Conservation (phyloP, 2,329 filamentous ascomycete species). For the Calonectria pteridis region DNA sequence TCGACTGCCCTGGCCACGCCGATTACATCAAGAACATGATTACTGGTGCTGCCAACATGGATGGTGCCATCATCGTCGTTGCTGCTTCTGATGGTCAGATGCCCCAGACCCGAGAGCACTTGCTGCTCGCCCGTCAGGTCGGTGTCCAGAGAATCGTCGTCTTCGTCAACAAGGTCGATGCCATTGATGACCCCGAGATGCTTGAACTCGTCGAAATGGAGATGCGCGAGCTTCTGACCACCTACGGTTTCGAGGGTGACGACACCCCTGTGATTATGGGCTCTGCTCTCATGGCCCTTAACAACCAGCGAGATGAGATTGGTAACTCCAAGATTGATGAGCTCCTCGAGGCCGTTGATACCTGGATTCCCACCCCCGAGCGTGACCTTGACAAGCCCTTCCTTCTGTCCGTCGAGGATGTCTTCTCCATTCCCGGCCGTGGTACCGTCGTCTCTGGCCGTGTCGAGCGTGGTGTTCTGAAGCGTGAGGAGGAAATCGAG, state of each 20-base stretch:
- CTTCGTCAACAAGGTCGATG: constrained; percentile 99
- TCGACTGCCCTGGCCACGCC: constrained; percentile 99
- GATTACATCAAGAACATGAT: constrained; percentile 99
- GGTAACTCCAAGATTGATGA: constrained; percentile 90
- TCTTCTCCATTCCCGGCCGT: constrained; percentile 91
- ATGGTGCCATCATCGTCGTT: constrained; percentile 98
- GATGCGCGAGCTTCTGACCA: constrained; percentile 95
- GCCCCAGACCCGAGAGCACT: constrained; percentile 98
- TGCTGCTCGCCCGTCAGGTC: constrained; percentile 97
- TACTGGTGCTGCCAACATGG: constrained; percentile 99
- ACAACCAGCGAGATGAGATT: constrained; percentile 88
- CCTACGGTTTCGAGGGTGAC: constrained; percentile 98
- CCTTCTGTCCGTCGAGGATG: constrained; percentile 97
- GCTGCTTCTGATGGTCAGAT: constrained; percentile 99
- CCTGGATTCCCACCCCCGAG: constrained; percentile 95
- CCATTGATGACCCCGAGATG: constrained; percentile 98
- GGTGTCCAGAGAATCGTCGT: constrained; percentile 98
- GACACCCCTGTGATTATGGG: constrained; percentile 98
- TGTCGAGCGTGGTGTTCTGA: constrained; percentile 94
- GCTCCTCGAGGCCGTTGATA: constrained; percentile 89
- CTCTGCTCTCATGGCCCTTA: constrained; percentile 93
- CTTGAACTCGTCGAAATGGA: constrained; percentile 99
- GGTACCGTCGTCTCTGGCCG: constrained; percentile 97
- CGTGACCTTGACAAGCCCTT: constrained; percentile 98
- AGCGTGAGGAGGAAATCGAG: constrained; percentile 95